Evolutionary conservation across 2,329 filamentous ascomycete species (phyloP).

Genomic region (Colletotrichum neosansevieriae): DNA sequence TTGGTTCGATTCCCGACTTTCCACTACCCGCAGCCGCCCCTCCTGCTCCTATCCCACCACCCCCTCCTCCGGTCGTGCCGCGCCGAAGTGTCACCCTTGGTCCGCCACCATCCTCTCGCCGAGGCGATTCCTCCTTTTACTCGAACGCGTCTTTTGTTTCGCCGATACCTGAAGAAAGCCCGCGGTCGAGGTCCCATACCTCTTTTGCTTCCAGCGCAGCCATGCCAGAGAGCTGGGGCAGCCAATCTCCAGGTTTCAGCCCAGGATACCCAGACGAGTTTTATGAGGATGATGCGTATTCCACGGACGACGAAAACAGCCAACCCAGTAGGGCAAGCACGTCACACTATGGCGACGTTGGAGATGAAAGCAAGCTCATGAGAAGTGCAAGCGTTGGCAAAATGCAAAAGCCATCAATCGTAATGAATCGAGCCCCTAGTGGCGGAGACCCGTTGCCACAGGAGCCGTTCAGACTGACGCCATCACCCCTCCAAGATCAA

Average conservation of each 20-base stretch:
- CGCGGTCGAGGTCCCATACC: conserved; percentile 66
- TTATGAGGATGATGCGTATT: conserved; percentile 60
- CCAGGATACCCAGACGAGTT: conserved; percentile 61
- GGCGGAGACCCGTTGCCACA: conserved; percentile 31
- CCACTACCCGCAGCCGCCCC: conserved; percentile 57
- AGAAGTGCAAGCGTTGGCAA: conserved; percentile 72
- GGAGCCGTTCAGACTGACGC: conserved; percentile 44
- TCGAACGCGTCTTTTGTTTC: conserved; percentile 77
- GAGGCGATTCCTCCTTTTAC: conserved; percentile 74
- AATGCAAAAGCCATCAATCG: conserved; percentile 67
- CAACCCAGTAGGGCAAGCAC: conserved; percentile 47
- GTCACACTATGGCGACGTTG: conserved; percentile 56
- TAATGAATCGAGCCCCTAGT: conserved; percentile 55
- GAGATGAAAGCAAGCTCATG: conserved; percentile 69
- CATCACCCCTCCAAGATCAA: conserved; percentile 54
- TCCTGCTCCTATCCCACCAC: conserved; percentile 28
- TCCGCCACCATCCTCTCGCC: conserved; percentile 70
- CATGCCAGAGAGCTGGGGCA: conserved; percentile 77
- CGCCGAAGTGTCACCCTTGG: conserved; percentile 67
- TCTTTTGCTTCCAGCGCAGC: conserved; percentile 80
- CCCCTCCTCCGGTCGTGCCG: conserved; percentile 45
- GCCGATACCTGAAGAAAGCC: conserved; percentile 80
- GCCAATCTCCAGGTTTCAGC: conserved; percentile 59
- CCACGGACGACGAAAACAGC: conserved; percentile 49
- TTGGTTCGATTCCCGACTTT: conserved; percentile 71